These are phyloP conservation scores for Aspergillus sp. DNA, from an alignment of 2,329 filamentous ascomycete genomes.

Conservation along the genomic window DNA sequence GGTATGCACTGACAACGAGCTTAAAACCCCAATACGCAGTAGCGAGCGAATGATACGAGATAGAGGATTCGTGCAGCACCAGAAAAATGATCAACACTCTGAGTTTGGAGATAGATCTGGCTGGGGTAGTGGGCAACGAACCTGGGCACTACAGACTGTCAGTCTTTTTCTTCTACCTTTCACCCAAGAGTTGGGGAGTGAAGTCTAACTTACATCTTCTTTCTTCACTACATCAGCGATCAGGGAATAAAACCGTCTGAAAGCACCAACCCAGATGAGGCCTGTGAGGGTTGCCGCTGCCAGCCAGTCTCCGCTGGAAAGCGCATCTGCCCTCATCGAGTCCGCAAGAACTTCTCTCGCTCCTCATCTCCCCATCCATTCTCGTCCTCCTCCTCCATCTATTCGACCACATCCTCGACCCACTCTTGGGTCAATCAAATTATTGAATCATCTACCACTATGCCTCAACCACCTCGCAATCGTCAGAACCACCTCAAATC, in stretches of 20 bases:
- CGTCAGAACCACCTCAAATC: not conserved
- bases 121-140: not conserved
- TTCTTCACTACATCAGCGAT: not conserved
- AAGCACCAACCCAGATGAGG: not conserved
- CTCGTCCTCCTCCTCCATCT: slow-evolving; percentile 1
- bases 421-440: not conserved
- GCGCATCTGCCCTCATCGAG: not conserved
- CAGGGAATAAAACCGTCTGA: not conserved
- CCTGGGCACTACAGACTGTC: too few relatives aligned
- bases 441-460: not conserved
- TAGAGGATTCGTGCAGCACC: too few relatives aligned
- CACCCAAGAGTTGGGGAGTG: not conserved
- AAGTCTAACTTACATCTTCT: not conserved
- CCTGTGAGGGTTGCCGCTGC: not conserved
- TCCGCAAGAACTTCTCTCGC: not conserved
- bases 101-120: not conserved
- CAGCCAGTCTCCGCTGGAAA: too few relatives aligned
- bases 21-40: not conserved
- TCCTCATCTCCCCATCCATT: not conserved
- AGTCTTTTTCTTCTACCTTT: not conserved
- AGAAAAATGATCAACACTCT: too few relatives aligned
- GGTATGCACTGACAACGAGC: not conserved
- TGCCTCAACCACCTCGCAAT: not conserved
- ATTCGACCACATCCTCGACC: not conserved
- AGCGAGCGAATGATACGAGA: not conserved